These are phyloP conservation scores for Verticillium longisporum DNA, from an alignment of 2,329 filamentous ascomycete species.

Conservation along the genomic window DNA sequence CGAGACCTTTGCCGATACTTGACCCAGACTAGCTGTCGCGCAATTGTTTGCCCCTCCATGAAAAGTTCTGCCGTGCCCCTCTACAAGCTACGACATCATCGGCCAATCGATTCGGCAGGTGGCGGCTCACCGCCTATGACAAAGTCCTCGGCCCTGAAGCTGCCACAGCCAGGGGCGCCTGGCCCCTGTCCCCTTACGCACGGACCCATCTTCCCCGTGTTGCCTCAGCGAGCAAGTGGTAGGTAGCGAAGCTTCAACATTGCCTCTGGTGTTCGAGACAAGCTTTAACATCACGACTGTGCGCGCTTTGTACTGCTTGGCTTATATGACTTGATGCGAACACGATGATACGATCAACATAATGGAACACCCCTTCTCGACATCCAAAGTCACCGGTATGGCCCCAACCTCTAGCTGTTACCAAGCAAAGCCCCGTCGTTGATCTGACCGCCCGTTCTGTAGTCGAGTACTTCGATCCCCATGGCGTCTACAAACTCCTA, in stretches of 20 bases:
- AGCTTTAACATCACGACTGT: neutral
- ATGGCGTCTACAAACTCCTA: slow-evolving; percentile 77
- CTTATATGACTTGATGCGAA: slow-evolving; percentile 3
- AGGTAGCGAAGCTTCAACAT: neutral
- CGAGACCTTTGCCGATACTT: neutral
- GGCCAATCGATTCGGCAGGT: slow-evolving; percentile 3
- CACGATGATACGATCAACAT: slow-evolving; percentile 22
- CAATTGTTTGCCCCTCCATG: slow-evolving; percentile 7
- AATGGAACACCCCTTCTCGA: slow-evolving; percentile 63
- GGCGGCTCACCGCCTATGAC: neutral
- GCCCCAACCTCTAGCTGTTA: neutral
- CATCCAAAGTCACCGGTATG: slow-evolving; percentile 71
- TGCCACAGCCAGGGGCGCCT: too few relatives aligned
- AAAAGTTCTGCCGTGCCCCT: slow-evolving; percentile 17
- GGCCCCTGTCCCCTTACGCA: too few relatives aligned
- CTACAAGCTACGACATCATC: slow-evolving; percentile 4
- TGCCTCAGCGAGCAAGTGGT: neutral
- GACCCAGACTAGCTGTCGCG: neutral
- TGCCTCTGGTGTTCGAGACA: neutral
- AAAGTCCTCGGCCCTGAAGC: neutral
- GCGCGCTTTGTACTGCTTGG: slow-evolving; percentile 22
- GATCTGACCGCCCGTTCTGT: slow-evolving; percentile 7
- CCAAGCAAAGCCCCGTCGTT: neutral
- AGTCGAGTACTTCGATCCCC: slow-evolving; percentile 97
- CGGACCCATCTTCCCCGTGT: neutral